Percentiles rank a stretch among this genome's conserved stretches.
Conservation (phyloP, 169 alveolate species). For the Cyclospora cayetanensis region DNA sequence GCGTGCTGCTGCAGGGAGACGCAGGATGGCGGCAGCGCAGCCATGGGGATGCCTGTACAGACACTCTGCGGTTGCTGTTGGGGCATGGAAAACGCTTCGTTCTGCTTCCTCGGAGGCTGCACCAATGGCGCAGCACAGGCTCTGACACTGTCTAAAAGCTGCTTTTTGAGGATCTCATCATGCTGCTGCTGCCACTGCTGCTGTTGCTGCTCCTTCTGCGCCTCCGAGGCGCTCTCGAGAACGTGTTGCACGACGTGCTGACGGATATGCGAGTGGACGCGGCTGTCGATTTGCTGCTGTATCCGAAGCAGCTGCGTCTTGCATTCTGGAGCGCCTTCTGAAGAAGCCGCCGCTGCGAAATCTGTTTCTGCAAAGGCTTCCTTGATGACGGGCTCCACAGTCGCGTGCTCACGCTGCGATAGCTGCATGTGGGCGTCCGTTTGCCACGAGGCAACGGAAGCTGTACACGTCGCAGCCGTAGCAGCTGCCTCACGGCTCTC, state of each 20-base stretch:
- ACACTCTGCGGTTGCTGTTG: not conserved
- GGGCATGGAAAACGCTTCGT: not conserved
- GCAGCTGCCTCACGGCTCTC: not conserved
- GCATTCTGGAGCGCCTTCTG: not conserved
- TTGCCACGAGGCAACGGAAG: not conserved
- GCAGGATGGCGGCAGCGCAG: not conserved
- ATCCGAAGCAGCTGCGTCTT: conserved; percentile 7
- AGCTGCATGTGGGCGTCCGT: not conserved
- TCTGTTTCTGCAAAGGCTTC: not conserved
- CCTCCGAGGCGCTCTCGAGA: not conserved
- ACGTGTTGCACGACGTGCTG: conserved; percentile 40
- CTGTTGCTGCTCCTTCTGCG: not conserved
- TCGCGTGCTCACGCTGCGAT: not conserved
- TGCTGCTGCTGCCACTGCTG: conserved; percentile 1
- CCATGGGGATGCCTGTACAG: no score
- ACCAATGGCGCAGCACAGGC: conserved; percentile 14
- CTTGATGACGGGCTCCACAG: not conserved
- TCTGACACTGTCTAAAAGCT: conserved; percentile 13
- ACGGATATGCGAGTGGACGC: not conserved
- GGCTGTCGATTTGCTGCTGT: not conserved
- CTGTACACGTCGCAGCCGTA: not conserved
- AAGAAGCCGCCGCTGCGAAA: not conserved
- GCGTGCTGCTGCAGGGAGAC: not conserved
- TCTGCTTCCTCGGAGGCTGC: not conserved
- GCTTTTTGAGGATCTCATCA: not conserved